Evolutionary conservation across 129 eudicot species (phyloP), one percentile per base, ranked within the genome.

Genomic region (Dittrichia graveolens): DNA sequence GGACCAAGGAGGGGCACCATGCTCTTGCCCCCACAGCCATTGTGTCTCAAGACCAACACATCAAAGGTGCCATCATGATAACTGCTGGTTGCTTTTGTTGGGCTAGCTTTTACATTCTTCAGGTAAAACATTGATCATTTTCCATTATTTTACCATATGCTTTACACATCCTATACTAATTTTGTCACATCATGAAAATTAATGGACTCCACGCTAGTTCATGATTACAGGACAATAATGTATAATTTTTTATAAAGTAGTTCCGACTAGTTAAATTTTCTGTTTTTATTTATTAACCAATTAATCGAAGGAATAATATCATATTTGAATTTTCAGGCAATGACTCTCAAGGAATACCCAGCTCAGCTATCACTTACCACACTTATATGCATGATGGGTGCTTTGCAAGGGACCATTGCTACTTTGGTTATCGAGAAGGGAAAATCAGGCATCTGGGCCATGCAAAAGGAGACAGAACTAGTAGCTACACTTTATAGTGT

Each of bases 11-110:
- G 53, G 61, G 58, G 61, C 75, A 62, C 72, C 75, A 57, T 55
- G 57, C 60, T 18, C 12, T 52, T 52, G 82, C 48, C 31, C 49
- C 80, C 50, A 69, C 63, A 8, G 6, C 24, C 9, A 35, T 12
- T 13, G 78, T 75, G 67, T 62, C 62, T 14, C 81, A 77, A 11
- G 78, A 77, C 37, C 78, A 77, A 37, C 83, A 80, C 43, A 61
- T 91, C 67, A 88, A 82, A 78, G 97, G 97, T 15, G 76, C 96
- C 61, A 54, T 91, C 65, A 83, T 91, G 95, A 91, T 91, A 70
- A 57, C 78, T 10, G 80, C 84, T 12, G 95, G 90, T 61, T 91
- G 97, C 43, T 63, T 86, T 58, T 78, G 87, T 60, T 88, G 92
- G 96, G 91, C 96, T 44, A 67, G 69, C 62, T 82, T 82, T 62